These are phyloP conservation scores for Penicillium samsonianum DNA, from an alignment of 495 filamentous ascomycete genomes.

Conservation along the genomic window DNA sequence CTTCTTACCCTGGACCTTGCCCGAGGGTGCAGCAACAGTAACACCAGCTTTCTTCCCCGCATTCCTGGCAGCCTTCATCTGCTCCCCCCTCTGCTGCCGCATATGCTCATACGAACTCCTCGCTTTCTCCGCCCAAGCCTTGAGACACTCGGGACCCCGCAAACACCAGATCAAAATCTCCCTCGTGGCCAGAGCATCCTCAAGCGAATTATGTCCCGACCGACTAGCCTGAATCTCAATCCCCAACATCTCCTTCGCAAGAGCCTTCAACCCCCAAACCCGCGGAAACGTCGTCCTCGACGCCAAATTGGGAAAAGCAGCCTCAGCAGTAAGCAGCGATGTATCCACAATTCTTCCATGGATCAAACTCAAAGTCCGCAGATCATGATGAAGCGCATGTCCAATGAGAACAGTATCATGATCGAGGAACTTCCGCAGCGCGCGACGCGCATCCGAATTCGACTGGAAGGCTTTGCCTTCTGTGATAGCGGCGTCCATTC, in stretches of 20 bases:
- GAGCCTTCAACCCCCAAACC: background rate
- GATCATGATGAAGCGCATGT: background rate
- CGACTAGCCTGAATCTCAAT: background rate
- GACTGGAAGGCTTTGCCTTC: background rate
- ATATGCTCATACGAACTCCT: background rate
- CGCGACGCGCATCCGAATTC: background rate
- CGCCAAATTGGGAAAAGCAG: background rate
- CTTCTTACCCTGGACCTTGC: background rate
- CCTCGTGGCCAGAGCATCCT: background rate
- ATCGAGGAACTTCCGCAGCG: background rate
- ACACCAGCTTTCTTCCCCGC: background rate
- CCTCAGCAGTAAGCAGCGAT: background rate
- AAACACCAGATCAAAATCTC: background rate
- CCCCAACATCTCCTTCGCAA: background rate
- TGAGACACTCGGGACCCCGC: background rate
- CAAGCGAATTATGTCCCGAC: background rate
- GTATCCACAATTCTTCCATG: background rate
- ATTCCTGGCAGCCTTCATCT: background rate
- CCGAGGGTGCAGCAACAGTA: too few species aligned
- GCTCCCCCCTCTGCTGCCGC: background rate
- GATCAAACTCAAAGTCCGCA: background rate
- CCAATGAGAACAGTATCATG: background rate
- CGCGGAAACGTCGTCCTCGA: background rate
- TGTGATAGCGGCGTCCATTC: background rate
- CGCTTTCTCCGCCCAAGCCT: background rate